Base-by-base conservation (phyloP, 371 early-diverging fungal genomes). In the Mucor lusitanicus region DNA sequence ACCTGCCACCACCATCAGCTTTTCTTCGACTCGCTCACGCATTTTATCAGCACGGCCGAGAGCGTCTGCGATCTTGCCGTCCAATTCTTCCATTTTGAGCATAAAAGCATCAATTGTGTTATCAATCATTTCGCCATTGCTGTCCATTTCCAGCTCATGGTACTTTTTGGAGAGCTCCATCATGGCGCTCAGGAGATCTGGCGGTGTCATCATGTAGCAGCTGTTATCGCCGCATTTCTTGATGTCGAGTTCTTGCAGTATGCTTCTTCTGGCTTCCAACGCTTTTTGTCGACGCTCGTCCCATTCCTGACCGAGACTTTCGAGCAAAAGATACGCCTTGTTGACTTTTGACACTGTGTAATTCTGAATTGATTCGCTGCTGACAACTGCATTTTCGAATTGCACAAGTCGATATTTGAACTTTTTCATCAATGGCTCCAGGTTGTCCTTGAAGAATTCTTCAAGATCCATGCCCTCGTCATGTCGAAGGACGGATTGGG, bases 91-190 rank as follows among this genome's bases (percentile, higher is more conserved):
- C 63, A 84, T 78, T 63, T 72, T 76, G 19, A 64, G 46, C 75
- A 84, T 78, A 44, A 81, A 69, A 17, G 78, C 75, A 50, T 84
- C 84, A 39, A 84, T 79, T 21, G 80, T 75, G 56, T 78, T 75
- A 39, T 82, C 83, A 23, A 76, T 64, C 48, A 69, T 72, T 33
- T 79, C 83, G 28, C 76, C 35, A 68, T 79, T 32, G 39, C 13
- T 54, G 8, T 69, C 35, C 15, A 62, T 30, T 13, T 73, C 74
- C 5, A 77, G 40, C 21, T 73, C 74, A 40, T 70, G 71, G 37
- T 71, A 73, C 23, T 70, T 71, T 46, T 74, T 71, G 19, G 69
- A 72, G 19, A 72, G 27, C 17, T 74, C 74, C 9, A 57, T 44
- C 68, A 72, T 69, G 42, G 65, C 68, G 30, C 64, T 69, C 30